Evolutionary conservation across 352 stramenopile species (phyloP), one percentile per base, ranked within the genome.

Genomic region (Phytopythium ostracodes): DNA sequence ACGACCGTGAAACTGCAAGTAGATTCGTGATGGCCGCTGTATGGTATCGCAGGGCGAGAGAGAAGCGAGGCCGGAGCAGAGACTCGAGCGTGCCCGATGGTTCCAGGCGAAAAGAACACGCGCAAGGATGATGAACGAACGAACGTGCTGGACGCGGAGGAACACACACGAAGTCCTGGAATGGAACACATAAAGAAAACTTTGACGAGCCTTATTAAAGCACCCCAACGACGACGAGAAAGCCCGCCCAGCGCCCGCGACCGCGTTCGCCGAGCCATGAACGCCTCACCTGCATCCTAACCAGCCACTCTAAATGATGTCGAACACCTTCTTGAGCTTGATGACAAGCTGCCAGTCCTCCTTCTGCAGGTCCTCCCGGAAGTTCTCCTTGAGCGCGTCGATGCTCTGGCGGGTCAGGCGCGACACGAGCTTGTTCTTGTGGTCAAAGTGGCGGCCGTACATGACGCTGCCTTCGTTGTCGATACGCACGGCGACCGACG

Each of bases 251-350:
- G n/a, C n/a, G 33, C 33, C 33, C 33, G 14, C 33, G 10, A 14
- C 6, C 33, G 33, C 29, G 62, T 38, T 65, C 56, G 42, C 33
- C 44, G 27, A 52, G 54, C 65, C 60, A 29, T 56, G 59, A 47
- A 24, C 7, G 31, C 35, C 29, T 22, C 54, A 56, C 49, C 46
- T 62, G 38, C 56, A 31, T 46, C 59, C 62, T 35, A 61, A 44
- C 35, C 55, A 22, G 44, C 44, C 63, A 46, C 61, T 82, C 85
- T 97, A 99, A 79, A 98, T 96, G 75, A 99, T 98, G 71, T 97
- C 89, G 70, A 98, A 99, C 52, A 99, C 91, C 82, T 98, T 98
- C 79, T 99, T 99, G 64, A 99, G 92, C 78, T 99, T 98, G 59
- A 99, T 96, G 54, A 99, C 96, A 42, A 99, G 86, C 67, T 96